Evolutionary conservation across 306 rosid species (phyloP).

Genomic region (Pyrus bretschneideri): DNA sequence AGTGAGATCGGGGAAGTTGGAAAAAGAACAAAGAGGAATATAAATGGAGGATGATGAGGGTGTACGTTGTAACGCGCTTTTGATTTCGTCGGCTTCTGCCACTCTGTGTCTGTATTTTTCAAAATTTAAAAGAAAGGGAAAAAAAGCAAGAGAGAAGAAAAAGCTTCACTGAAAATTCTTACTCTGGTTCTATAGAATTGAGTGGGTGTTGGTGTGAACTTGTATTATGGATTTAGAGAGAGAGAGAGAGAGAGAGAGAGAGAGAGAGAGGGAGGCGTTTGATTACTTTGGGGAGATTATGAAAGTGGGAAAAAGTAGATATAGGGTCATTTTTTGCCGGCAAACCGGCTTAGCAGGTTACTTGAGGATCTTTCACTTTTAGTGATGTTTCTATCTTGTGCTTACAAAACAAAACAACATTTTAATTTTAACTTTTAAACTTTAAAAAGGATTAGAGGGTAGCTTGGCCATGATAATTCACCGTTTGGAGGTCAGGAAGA

Average conservation of each 20-base stretch:
- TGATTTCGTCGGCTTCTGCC: slow-evolving; percentile 32
- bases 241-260: background rate
- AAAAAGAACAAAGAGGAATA: slow-evolving; percentile 9
- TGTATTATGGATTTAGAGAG: slow-evolving; percentile 12
- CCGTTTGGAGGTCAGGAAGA: accelerated
- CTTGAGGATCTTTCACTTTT: background rate
- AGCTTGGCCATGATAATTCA: no score
- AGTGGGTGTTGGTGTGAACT: background rate
- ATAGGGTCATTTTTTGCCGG: slow-evolving; percentile 6
- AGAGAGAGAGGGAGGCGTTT: background rate
- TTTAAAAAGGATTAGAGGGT: no score
- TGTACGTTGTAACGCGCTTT: slow-evolving; percentile 40
- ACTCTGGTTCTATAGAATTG: background rate
- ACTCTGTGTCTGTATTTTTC: background rate
- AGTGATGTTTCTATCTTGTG: background rate
- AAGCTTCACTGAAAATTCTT: slow-evolving; percentile 3
- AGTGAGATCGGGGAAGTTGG: slow-evolving; percentile 10
- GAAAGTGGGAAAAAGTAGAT: background rate
- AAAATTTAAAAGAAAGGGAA: background rate
- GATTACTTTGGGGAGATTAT: background rate
- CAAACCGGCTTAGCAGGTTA: slow-evolving; percentile 25
- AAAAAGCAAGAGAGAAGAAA: background rate
- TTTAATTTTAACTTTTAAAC: background rate
- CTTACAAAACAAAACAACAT: background rate
- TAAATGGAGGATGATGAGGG: background rate